Evolutionary conservation across 129 eudicot species (phyloP), one percentile per base, ranked within the genome.

Genomic region (Chrysanthemum lavandulifolium): DNA sequence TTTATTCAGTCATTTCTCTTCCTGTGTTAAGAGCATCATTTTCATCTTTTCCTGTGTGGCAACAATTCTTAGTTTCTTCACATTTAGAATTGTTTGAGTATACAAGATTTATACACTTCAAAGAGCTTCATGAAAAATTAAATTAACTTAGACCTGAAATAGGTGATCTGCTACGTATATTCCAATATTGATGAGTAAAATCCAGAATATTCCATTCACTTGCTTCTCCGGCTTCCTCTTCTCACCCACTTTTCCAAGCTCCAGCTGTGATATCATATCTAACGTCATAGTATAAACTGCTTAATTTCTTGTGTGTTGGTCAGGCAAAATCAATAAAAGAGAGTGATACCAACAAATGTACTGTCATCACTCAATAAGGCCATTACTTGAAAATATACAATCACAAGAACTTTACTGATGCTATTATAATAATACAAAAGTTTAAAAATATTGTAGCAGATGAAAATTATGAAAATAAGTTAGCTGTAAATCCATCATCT

Each of bases 161-260:
- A 94, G 59, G 77, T 94, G 98, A 84, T 94, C 98, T 57, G 98
- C 98, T 62, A 86, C 84, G 78, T 4, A 94, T 69, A 90, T 68
- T 43, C 97, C 98, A 73, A 94, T 81, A 65, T 94, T 94, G 40
- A 94, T 85, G 50, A 94, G 96, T 69, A 94, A 76, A 80, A 94
- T 94, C 96, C 97, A 94, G 84, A 90, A 94, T 64, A 94, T 79
- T 25, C 97, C 98, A 82, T 90, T 94, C 77, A 88, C 97, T 75
- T 71, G 87, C 91, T 89, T 92, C 83, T 75, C 52, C 16, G 49
- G 68, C 68, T 64, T 64, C 49, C 21, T 77, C 74, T 71, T 87
- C 72, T 52, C 73, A 61, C 73, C 74, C 29, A 73, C 77, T 77
- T 85, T 89, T 79, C 85, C 90, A 55, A 94, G 70, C 69, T 90